Evolutionary conservation across 1,284 basidiomycete genomes (phyloP), one percentile per base, ranked within the genome.

Genomic region (Dichomitus squalens): DNA sequence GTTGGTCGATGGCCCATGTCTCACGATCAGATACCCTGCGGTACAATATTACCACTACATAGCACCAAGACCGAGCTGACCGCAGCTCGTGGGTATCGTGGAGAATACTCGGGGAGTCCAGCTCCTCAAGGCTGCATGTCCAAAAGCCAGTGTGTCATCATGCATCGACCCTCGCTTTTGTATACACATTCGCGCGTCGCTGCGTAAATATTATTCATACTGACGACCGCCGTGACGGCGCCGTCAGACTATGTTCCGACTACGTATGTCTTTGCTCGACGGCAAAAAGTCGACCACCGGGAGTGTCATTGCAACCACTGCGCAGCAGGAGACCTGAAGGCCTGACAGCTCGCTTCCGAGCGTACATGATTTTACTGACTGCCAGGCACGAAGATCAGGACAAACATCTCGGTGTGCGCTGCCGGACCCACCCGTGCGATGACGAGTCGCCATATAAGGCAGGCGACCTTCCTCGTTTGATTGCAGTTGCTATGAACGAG

Each of bases 401-500:
- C n/a, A n/a, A n/a, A n/a, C n/a, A n/a, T n/a, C n/a, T n/a, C n/a
- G n/a, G n/a, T n/a, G 29, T 31, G 11, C 29, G 29, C 29, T 31
- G 6, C 11, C 29, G 18, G 21, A 25, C 1, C 20, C 27, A 29
- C 12, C 33, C 4, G 12, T 47, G 23, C 43, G 36, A 54, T 14
- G 55, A 52, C 7, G 49, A 44, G 34, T 33, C 4, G 18, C 53
- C 53, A 33, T 8, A 51, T 31, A 50, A 50, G 54, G 54, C 25
- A 53, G n/a, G 21, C 20, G 29, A 51, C 34, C 21, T 59, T 31
- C 51, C 47, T 34, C 16, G 18, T 38, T 54, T 60, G 61, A 58
- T 57, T 18, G 33, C 48, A 59, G 58, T 57, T 59, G 59, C 52
- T 33, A 61, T 34, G 52, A 38, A 14, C 54, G 27, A 49, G 53